phyloP scores from a whole-genome alignment of 352 stramenopile genomes.

The Pelagophyceae sp. region DNA sequence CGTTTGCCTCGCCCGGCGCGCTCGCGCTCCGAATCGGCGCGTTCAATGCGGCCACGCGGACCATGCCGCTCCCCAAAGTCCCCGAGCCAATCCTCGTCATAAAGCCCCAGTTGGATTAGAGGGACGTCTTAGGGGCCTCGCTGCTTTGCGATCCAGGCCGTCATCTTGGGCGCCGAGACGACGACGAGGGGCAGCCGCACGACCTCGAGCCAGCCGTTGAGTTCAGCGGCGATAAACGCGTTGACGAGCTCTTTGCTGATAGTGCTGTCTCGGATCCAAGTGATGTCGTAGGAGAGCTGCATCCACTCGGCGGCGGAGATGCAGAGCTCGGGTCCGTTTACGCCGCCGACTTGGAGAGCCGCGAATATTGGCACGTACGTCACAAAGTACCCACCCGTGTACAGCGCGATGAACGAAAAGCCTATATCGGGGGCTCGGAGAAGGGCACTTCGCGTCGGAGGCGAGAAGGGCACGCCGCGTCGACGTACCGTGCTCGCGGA shows the following conservation, averaged over 20 bases:
- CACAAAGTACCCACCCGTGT: neutral
- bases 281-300: neutral
- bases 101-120: too few species aligned
- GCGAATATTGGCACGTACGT: neutral
- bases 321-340: conserved; percentile 1
- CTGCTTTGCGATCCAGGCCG: neutral
- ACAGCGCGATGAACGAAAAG: neutral
- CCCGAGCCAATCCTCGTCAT: too few species aligned
- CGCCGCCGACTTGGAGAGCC: neutral
- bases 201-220: conserved; percentile 13
- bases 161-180: neutral
- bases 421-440: too few species aligned
- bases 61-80: too few species aligned
- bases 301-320: neutral
- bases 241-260: neutral
- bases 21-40: too few species aligned
- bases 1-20: too few species aligned
- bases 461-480: too few species aligned
- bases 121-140: neutral
- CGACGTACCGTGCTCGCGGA: too few species aligned
- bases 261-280: neutral
- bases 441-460: too few species aligned
- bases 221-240: neutral
- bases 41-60: too few species aligned
- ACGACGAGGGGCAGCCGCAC: neutral